Conservation (phyloP, 345 rosid species). For the Eucalyptus victrix region DNA sequence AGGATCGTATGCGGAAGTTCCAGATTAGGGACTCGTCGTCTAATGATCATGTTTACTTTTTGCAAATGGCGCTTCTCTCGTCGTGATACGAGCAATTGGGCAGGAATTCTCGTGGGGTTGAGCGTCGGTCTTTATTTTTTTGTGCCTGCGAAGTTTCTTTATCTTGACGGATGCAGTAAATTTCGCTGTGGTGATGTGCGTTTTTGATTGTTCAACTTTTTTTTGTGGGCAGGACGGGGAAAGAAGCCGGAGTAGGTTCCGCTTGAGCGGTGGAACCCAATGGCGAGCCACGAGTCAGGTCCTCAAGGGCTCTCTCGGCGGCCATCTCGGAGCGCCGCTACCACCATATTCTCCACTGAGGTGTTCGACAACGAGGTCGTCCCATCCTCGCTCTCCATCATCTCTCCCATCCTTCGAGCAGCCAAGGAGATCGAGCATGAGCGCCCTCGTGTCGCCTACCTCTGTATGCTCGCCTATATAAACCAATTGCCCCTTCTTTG, state of each 20-base stretch:
- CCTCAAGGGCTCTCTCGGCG: conserved; percentile 33
- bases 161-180: not conserved
- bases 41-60: not conserved
- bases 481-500: not conserved
- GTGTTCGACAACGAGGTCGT: conserved; percentile 94
- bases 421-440: conserved; percentile 83
- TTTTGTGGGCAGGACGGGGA: not conserved
- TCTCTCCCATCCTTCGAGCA: conserved; percentile 76
- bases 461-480: conserved; percentile 32
- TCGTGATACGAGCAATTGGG: not conserved
- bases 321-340: conserved; percentile 86
- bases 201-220: not conserved
- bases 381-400: conserved; percentile 78
- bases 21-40: not conserved
- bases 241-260: not conserved
- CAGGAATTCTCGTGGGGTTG: not conserved
- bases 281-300: conserved; percentile 4
- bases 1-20: not conserved
- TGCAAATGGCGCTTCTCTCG: not conserved
- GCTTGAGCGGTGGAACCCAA: not conserved
- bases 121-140: not conserved
- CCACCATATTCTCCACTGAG: conserved; percentile 82
- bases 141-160: not conserved
- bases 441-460: conserved; percentile 97
- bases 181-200: not conserved